Evolutionary conservation across 768 basidiomycete genomes (phyloP).

Genomic region (Leccinum arenicola): DNA sequence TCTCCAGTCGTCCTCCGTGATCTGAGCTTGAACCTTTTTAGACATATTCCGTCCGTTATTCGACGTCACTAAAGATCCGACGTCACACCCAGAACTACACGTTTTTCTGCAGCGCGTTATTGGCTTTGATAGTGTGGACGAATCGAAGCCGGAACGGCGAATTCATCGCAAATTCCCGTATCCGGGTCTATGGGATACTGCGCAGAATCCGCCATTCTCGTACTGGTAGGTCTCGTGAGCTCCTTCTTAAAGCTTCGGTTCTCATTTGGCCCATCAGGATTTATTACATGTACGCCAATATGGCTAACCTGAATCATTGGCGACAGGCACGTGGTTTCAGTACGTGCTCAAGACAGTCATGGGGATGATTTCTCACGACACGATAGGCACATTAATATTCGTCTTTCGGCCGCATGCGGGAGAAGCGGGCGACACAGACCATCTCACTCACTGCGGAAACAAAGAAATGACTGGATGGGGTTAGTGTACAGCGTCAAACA

Average conservation of each 20-base stretch:
- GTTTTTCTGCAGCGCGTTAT: slow-evolving; percentile 92
- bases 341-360: slow-evolving; percentile 36
- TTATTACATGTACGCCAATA: slow-evolving; percentile 98
- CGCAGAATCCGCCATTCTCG: slow-evolving; percentile 89
- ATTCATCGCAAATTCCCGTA: slow-evolving; percentile 94
- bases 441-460: too few relatives aligned
- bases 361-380: slow-evolving; percentile 29
- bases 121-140: slow-evolving; percentile 98
- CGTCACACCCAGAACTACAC: slow-evolving; percentile 89
- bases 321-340: slow-evolving; percentile 85
- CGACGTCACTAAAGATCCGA: slow-evolving; percentile 92
- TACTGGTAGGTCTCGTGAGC: slow-evolving; percentile 67
- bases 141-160: slow-evolving; percentile 89
- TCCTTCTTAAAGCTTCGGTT: background rate
- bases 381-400: slow-evolving; percentile 86
- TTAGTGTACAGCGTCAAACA: too few relatives aligned
- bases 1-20: too few relatives aligned
- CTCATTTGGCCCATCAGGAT: slow-evolving; percentile 55
- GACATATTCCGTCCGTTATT: slow-evolving; percentile 93
- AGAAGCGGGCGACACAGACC: slow-evolving; percentile 98
- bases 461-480: too few relatives aligned
- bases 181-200: slow-evolving; percentile 84
- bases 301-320: slow-evolving; percentile 94
- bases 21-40: slow-evolving; percentile 28
- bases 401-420: slow-evolving; percentile 96